Base-by-base conservation (phyloP, 192 early-diverging fungal species). In the Coemansia sp. region DNA sequence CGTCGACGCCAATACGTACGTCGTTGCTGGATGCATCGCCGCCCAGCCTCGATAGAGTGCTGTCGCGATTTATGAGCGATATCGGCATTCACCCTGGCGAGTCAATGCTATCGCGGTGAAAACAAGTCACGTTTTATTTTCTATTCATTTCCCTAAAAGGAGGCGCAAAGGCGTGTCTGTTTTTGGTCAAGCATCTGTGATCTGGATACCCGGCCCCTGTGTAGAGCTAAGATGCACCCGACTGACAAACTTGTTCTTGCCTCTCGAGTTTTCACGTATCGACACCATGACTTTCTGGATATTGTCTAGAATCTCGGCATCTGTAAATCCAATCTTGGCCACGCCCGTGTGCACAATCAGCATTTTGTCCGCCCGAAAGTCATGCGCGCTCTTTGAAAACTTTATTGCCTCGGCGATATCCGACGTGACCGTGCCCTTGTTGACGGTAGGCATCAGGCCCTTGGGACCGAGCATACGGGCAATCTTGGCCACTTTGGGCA, bases 371-470 rank as follows among this genome's bases (percentile, higher is more conserved):
- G 83, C 89, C 24, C 86, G 86, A 53, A 93, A 91, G 55, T 93
- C 92, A 55, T 85, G 86, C 15, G 89, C 77, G 29, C 87, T 87
- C 56, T 85, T 85, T 27, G 92, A 75, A 39, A 73, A 84, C 45
- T 56, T 73, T 23, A 96, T 88, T 21, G 86, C 83, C 5, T 72
- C 81, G 0, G 82, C 65, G 37, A 97, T 85, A 64, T 92, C 91
- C 54, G 88, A 85, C 11, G 62, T 91, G 3, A 94, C 93, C 19
- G 93, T 95, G 50, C 90, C 90, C 67, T 89, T 91, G 52, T 91
- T 91, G 22, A 86, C 79, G 3, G 89, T 95, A 22, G 96, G 96
- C 96, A 98, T 97, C 60, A 98, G 81, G n/a, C 93, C 93, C 71
- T 92, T 93, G 24, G 96, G 96, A 62, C 96, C 96, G 65, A 98